Evolutionary conservation across 495 filamentous ascomycete genomes (phyloP).

Genomic region (Pyrenopolyporus hunteri): DNA sequence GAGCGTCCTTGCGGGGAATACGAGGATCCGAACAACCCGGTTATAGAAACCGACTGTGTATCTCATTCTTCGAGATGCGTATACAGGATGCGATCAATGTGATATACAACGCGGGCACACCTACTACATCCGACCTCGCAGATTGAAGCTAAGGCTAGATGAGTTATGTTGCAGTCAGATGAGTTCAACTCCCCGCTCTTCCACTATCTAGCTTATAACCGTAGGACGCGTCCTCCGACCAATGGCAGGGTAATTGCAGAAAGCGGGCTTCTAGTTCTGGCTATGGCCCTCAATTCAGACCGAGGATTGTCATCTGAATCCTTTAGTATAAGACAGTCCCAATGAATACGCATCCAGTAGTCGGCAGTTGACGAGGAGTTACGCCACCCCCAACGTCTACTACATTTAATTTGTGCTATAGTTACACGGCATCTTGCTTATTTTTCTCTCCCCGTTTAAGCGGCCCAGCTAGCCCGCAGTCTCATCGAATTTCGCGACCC

Average conservation of each 20-base stretch:
- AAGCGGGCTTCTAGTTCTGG: slow-evolving; percentile 24
- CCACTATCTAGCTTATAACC: slow-evolving; percentile 15
- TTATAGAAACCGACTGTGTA: no score
- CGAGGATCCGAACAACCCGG: background rate
- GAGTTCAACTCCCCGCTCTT: slow-evolving; percentile 24
- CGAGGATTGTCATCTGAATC: slow-evolving; percentile 15
- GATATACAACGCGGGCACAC: background rate
- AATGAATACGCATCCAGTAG: slow-evolving; percentile 7
- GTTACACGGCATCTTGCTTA: slow-evolving; percentile 27
- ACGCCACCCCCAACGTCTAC: slow-evolving; percentile 14
- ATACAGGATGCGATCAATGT: background rate
- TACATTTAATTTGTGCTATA: slow-evolving; percentile 16
- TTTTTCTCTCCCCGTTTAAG: slow-evolving; percentile 4
- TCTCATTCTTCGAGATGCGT: no score
- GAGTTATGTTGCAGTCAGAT: slow-evolving; percentile 25
- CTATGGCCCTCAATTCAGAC: slow-evolving; percentile 18
- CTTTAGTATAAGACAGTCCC: slow-evolving; percentile 4
- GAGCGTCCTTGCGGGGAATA: background rate
- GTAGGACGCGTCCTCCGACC: slow-evolving; percentile 16
- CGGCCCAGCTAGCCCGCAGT: slow-evolving; percentile 14
- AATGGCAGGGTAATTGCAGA: slow-evolving; percentile 19
- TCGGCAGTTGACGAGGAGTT: slow-evolving; percentile 31
- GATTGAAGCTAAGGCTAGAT: slow-evolving; percentile 5
- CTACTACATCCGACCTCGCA: slow-evolving; percentile 26
- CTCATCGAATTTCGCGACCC: slow-evolving; percentile 24